Evolutionary conservation across 2,329 filamentous ascomycete genomes (phyloP), one percentile per base, ranked within the genome.

Genomic region (Sporothrix globosa): DNA sequence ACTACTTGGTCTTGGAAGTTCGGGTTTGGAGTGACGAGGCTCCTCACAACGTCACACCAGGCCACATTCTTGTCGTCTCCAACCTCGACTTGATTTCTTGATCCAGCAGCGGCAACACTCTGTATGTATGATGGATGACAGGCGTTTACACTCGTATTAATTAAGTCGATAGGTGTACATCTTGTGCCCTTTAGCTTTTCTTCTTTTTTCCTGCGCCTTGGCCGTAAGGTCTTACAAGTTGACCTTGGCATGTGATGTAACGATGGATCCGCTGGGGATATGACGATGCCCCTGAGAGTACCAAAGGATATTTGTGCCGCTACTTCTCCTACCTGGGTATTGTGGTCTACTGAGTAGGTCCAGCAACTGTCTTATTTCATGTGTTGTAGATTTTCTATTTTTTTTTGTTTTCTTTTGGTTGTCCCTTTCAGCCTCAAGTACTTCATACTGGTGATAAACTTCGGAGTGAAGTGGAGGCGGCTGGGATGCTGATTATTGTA

Each of bases 81-180:
- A 53, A 30, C 56, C 56, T 56, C 17, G 53, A 56, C 24, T 13
- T 56, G 11, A 13, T 34, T 34, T 56, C 9, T 27, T 34, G 14
- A 27, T n/a, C 54, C 39, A 27, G 21, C 58, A 63, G 41, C 2
- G 39, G 46, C 34, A 44, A 27, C 58, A 48, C 24, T 30, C 66
- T 73, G 72, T 75, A 73, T 74, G 72, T 75, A 74, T 73, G 74
- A 74, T 68, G 73, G 73, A 74, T 69, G 72, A 72, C 68, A 70
- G 73, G 73, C 72, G 73, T 74, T 75, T 67, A 69, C 61, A 39
- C 54, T 61, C 60, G 52, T 68, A 71, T 69, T 71, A 74, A 71
- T 73, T 44, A 70, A 67, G 48, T 60, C 48, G 46, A 54, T 46
- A 27, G 39, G 70, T 19, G 67, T 46, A 24, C 44, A 13, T 24